These are phyloP conservation scores for Globisporangium splendens DNA, from an alignment of 352 stramenopile species.

Conservation along the genomic window DNA sequence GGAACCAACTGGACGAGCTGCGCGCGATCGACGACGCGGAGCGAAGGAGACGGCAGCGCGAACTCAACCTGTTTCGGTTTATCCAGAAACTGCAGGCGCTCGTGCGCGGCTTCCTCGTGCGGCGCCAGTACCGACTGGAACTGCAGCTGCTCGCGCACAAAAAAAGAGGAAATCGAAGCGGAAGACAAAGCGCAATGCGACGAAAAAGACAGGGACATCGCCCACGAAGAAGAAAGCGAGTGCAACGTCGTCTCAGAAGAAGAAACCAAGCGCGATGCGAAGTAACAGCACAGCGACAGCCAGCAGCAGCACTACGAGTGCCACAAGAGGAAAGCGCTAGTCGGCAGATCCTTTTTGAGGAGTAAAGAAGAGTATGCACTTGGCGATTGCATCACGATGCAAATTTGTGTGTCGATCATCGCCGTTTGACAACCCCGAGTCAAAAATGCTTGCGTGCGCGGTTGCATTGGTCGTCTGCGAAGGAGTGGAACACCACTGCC, in stretches of 20 bases:
- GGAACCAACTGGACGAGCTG: slow-evolving; percentile 48
- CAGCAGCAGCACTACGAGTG: too few species aligned
- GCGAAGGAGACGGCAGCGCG: slow-evolving; percentile 23
- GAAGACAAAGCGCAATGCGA: slow-evolving; percentile 23
- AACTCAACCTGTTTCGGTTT: slow-evolving; percentile 49
- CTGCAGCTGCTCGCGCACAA: slow-evolving; percentile 25
- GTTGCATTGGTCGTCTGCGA: too few species aligned
- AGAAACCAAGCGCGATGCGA: not conserved
- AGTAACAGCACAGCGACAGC: not conserved
- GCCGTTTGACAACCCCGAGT: too few species aligned
- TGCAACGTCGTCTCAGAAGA: not conserved
- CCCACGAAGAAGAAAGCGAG: slow-evolving; percentile 1
- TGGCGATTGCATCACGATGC: too few species aligned
- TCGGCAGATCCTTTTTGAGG: too few species aligned
- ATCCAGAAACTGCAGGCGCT: slow-evolving; percentile 51
- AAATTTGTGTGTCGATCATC: too few species aligned
- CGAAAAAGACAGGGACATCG: slow-evolving; percentile 15
- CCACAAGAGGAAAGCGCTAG: too few species aligned
- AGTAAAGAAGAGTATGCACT: too few species aligned
- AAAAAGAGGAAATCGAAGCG: slow-evolving; percentile 17
- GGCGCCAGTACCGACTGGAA: slow-evolving; percentile 24
- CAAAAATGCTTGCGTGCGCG: too few species aligned
- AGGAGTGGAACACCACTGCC: too few species aligned
- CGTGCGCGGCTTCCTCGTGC: slow-evolving; percentile 57
- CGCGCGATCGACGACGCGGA: slow-evolving; percentile 29